Evolutionary conservation across 371 early-diverging fungal species (phyloP).

Genomic region (Coemansia sp.): DNA sequence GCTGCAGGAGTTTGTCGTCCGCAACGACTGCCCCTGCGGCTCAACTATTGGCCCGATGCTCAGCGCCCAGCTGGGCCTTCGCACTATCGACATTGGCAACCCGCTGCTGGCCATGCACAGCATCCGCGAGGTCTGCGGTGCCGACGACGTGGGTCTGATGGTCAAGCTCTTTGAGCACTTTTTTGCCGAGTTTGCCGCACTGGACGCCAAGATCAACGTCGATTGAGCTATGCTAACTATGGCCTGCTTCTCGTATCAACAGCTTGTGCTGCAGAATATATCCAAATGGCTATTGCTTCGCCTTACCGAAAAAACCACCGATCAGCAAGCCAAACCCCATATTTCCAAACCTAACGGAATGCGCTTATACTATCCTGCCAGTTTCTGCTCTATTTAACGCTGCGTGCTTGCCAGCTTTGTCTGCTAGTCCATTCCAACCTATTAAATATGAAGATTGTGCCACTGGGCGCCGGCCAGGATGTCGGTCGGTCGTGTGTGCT

Average conservation of each 20-base stretch:
- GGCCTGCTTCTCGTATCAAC: too few species aligned
- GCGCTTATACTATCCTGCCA: too few species aligned
- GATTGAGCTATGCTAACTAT: conserved; percentile 20
- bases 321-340: too few species aligned
- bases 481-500: conserved; percentile 94
- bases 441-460: conserved; percentile 48
- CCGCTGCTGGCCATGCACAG: conserved; percentile 97
- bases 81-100: conserved; percentile 95
- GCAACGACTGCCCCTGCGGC: conserved; percentile 94
- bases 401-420: too few species aligned
- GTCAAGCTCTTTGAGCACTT: conserved; percentile 72
- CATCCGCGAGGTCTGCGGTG: conserved; percentile 92
- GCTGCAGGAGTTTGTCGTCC: conserved; percentile 93
- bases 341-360: too few species aligned
- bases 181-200: conserved; percentile 47
- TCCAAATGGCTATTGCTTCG: too few species aligned
- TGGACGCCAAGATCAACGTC: conserved; percentile 44
- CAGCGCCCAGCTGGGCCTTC: conserved; percentile 89
- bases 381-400: too few species aligned
- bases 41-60: conserved; percentile 97
- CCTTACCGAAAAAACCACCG: too few species aligned
- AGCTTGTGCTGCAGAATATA: too few species aligned
- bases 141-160: conserved; percentile 82
- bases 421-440: too few species aligned
- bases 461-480: conserved; percentile 76